Percentiles rank a stretch among this genome's conserved stretches.
phyloP scores from a whole-genome alignment of 2,329 filamentous ascomycete genomes.

The Botrytis pseudocinerea region DNA sequence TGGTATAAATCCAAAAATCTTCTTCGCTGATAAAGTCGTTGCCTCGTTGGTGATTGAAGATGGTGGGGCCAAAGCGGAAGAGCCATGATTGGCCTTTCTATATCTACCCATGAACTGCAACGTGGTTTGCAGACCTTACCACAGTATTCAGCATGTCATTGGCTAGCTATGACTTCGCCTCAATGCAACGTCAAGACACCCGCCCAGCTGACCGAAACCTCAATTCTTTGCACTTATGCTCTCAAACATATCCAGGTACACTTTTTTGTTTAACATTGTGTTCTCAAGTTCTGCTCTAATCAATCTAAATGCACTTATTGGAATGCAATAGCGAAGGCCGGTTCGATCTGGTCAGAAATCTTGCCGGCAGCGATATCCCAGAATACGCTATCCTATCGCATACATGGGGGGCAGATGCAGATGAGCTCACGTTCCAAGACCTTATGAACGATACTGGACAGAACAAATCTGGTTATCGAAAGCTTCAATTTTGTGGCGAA shows the following conservation, averaged over 20 bases:
- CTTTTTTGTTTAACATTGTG: neutral
- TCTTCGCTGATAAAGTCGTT: too few relatives aligned
- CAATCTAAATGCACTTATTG: conserved; percentile 26
- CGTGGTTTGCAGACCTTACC: neutral
- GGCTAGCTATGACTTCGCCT: neutral
- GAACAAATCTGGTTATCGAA: conserved; percentile 26
- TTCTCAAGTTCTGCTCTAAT: neutral
- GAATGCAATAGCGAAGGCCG: conserved; percentile 23
- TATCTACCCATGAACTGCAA: neutral
- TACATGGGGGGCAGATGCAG: conserved; percentile 32
- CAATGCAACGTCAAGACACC: neutral
- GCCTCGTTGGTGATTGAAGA: too few relatives aligned
- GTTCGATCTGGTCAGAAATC: conserved; percentile 22
- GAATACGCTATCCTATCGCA: conserved; percentile 38
- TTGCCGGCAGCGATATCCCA: conserved; percentile 27
- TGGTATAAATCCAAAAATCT: neutral
- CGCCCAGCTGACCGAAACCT: neutral
- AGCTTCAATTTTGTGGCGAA: conserved; percentile 28
- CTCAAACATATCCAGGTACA: neutral
- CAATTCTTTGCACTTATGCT: too few relatives aligned
- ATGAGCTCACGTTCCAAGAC: conserved; percentile 30
- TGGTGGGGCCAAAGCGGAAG: neutral
- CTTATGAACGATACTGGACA: conserved; percentile 20
- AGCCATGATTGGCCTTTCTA: neutral
- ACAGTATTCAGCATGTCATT: neutral